Evolutionary conservation across 371 early-diverging fungal species (phyloP).

Genomic region (Vittaforma corneae): DNA sequence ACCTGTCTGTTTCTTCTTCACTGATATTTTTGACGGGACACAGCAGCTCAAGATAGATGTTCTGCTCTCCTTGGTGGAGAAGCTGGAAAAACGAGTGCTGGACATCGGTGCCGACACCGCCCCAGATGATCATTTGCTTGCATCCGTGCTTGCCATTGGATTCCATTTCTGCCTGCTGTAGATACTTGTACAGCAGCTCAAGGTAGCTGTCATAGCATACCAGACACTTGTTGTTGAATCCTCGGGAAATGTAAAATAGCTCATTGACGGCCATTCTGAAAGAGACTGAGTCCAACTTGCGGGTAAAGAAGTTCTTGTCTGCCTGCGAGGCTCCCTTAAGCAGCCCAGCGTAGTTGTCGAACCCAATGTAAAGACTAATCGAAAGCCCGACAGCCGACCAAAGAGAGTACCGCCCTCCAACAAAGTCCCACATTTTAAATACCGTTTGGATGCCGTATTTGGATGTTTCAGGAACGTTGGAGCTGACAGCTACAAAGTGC

Average conservation of each 20-base stretch:
- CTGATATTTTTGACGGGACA: conserved; percentile 65
- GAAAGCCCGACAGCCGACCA: conserved; percentile 96
- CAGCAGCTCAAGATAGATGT: conserved; percentile 84
- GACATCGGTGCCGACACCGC: conserved; percentile 94
- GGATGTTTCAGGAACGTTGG: conserved; percentile 69
- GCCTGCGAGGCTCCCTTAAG: conserved; percentile 82
- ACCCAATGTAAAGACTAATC: conserved; percentile 82
- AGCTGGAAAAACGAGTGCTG: conserved; percentile 98
- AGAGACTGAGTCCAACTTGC: conserved; percentile 55
- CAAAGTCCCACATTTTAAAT: conserved; percentile 99
- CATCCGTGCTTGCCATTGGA: conserved; percentile 90
- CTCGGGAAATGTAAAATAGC: conserved; percentile 73
- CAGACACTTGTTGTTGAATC: conserved; percentile 79
- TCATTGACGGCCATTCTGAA: conserved; percentile 66
- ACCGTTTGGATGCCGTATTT: conserved; percentile 87
- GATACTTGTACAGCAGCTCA: conserved; percentile 82
- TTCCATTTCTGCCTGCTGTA: conserved; percentile 97
- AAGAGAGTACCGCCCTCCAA: conserved; percentile 94
- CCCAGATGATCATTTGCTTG: conserved; percentile 87
- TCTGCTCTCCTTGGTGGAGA: conserved; percentile 91
- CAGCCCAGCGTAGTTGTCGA: conserved; percentile 78
- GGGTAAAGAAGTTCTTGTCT: conserved; percentile 79
- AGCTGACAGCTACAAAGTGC: conserved; percentile 93
- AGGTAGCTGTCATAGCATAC: conserved; percentile 94
- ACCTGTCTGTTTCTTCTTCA: conserved; percentile 22